A percentile compares a stretch with the other conserved stretches of the same genome.
These are phyloP conservation scores for Sphenostylis stenocarpa DNA, from an alignment of 306 rosid species.

Conservation along the genomic window DNA sequence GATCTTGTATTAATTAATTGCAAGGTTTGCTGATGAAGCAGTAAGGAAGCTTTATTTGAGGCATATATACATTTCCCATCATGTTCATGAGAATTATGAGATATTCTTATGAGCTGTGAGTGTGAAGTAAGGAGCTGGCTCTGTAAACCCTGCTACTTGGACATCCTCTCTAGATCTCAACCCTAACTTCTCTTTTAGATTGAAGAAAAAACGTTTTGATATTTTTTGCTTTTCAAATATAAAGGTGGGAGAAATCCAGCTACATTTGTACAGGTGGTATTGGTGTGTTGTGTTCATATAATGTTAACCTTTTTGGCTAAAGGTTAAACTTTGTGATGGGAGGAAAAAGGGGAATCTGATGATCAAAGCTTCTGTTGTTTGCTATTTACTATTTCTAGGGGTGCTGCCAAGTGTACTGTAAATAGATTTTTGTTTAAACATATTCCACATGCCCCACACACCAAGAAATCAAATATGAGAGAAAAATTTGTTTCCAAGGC, in stretches of 20 bases:
- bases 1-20: neutral
- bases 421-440: slow-evolving; percentile 17
- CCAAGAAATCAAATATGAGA: slow-evolving; percentile 7
- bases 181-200: slow-evolving; percentile 12
- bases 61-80: neutral
- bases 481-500: neutral
- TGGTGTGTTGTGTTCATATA: neutral
- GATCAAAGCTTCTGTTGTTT: slow-evolving; percentile 23
- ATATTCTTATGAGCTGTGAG: slow-evolving; percentile 47
- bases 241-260: neutral
- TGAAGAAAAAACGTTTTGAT: neutral
- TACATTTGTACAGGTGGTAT: slow-evolving; percentile 3
- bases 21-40: slow-evolving; percentile 23
- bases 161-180: slow-evolving; percentile 40
- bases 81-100: slow-evolving; percentile 12
- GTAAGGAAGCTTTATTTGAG: neutral
- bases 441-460: neutral
- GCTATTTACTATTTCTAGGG: slow-evolving; percentile 27
- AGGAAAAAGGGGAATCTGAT: slow-evolving; percentile 24
- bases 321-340: neutral
- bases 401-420: slow-evolving; percentile 48
- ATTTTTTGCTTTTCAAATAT: neutral
- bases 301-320: slow-evolving; percentile 25
- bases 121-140: slow-evolving; percentile 56
- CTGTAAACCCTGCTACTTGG: slow-evolving; percentile 35